Evolutionary conservation across 2,329 filamentous ascomycete genomes (phyloP).

Genomic region (Coniochaeta ligniaria): DNA sequence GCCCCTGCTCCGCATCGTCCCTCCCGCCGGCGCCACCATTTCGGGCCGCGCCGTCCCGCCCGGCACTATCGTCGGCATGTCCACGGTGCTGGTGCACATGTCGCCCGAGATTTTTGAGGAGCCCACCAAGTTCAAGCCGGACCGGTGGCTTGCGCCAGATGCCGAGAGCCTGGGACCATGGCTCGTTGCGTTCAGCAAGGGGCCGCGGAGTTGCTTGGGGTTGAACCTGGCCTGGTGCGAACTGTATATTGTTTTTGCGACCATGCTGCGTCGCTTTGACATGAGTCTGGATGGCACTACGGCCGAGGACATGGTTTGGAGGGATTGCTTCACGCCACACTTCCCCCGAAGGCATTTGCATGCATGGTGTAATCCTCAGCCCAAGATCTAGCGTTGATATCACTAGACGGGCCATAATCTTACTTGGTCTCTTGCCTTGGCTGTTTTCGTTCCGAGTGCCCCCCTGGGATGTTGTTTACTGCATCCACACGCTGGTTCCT

Average conservation of each 20-base stretch:
- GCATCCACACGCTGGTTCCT: no score
- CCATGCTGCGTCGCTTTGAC: conserved; percentile 21
- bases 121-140: not conserved
- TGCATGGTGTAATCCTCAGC: conserved; percentile 13
- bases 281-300: conserved; percentile 19
- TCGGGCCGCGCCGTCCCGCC: not conserved
- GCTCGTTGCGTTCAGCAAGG: conserved; percentile 35
- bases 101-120: not conserved
- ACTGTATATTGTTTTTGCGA: conserved; percentile 21
- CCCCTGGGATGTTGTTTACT: no score
- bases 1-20: not conserved
- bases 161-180: conserved; percentile 11
- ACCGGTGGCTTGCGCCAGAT: not conserved
- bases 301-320: conserved; percentile 19
- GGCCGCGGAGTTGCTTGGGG: conserved; percentile 30
- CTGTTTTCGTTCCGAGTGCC: no score
- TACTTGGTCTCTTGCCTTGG: no score
- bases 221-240: conserved; percentile 24
- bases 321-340: conserved; percentile 16
- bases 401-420: no score
- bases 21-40: not conserved
- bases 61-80: conserved; percentile 1
- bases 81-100: conserved; percentile 1
- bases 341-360: conserved; percentile 13
- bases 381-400: no score